Conservation (phyloP, 306 rosid genomes). For the Boehmeria nivea region DNA sequence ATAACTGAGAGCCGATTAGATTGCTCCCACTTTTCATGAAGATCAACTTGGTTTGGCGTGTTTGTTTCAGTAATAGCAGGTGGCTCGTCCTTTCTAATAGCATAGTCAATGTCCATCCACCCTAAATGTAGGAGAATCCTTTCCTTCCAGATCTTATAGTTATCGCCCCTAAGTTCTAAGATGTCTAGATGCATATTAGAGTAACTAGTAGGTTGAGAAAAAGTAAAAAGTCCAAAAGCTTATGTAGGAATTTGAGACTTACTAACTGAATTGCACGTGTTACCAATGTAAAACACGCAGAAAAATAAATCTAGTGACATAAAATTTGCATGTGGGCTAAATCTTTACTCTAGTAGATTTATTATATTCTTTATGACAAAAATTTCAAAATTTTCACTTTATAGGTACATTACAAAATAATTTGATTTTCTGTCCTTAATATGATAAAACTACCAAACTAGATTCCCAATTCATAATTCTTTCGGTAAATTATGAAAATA, state of each 20-base stretch:
- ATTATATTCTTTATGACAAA: too few species aligned
- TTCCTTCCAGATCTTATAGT: conserved; percentile 4
- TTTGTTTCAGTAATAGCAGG: background rate
- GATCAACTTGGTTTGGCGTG: too few species aligned
- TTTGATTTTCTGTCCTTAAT: too few species aligned
- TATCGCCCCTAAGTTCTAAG: background rate
- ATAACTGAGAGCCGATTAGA: conserved; percentile 7
- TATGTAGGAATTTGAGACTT: background rate
- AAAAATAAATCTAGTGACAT: conserved; percentile 1
- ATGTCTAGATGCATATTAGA: background rate
- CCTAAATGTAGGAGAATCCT: conserved; percentile 1
- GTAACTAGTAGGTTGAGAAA: background rate
- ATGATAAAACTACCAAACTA: conserved; percentile 4
- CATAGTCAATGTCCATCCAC: conserved; percentile 1
- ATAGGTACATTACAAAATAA: too few species aligned
- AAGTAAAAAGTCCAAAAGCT: background rate
- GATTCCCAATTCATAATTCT: conserved; percentile 1
- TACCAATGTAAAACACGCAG: conserved; percentile 13
- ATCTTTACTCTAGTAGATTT: conserved; percentile 1
- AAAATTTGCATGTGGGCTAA: conserved; percentile 6
- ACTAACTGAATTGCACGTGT: background rate
- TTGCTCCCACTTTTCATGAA: background rate
- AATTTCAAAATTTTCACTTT: too few species aligned
- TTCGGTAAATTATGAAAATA: conserved; percentile 9
- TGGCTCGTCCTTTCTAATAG: background rate